Conservation (phyloP, 768 basidiomycete species). For the Collybia sordida region DNA sequence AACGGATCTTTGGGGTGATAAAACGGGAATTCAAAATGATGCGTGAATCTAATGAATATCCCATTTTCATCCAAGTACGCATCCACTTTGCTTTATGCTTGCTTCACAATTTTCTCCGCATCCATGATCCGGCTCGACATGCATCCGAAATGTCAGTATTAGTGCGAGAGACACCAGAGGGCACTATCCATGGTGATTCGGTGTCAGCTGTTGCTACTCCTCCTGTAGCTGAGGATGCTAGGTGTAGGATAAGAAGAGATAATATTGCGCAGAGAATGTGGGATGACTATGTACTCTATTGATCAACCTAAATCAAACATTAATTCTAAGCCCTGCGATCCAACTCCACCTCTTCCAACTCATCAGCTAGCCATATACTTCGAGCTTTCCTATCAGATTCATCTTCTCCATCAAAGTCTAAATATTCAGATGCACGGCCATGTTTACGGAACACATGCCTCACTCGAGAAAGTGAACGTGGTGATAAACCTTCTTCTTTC, state of each 20-base stretch:
- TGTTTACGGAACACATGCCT: no score
- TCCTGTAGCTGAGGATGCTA: background rate
- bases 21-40: constrained; percentile 17
- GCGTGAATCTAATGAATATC: constrained; percentile 9
- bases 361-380: no score
- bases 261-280: constrained; percentile 19
- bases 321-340: no score
- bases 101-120: constrained; percentile 18
- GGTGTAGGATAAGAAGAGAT: constrained; percentile 9
- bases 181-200: background rate
- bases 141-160: background rate
- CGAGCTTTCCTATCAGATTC: no score
- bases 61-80: constrained; percentile 12
- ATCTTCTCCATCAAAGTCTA: no score
- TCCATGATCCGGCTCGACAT: constrained; percentile 12
- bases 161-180: background rate
- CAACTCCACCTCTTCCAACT: no score
- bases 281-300: constrained; percentile 12
- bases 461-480: no score
- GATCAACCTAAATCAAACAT: no score
- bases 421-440: no score
- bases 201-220: background rate
- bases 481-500: no score
- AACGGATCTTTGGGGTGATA: constrained; percentile 23
- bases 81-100: constrained; percentile 15